phyloP scores from a whole-genome alignment of 2,329 filamentous ascomycete species.

The Epichloe sp. region DNA sequence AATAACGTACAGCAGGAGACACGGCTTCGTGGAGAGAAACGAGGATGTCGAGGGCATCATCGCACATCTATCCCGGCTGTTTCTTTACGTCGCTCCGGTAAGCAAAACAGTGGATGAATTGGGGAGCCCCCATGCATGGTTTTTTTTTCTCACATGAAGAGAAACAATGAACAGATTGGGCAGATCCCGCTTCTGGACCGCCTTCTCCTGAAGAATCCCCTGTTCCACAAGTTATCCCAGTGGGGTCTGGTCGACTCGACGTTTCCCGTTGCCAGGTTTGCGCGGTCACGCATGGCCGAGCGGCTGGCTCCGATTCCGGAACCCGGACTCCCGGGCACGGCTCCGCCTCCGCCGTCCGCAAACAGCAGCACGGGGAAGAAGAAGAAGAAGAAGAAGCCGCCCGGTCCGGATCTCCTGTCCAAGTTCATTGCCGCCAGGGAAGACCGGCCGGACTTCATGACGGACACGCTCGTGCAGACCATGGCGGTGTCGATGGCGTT shows the following conservation, averaged over 20 bases:
- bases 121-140: too few species aligned
- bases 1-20: constrained; percentile 26
- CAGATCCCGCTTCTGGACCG: constrained; percentile 10
- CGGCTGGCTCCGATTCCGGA: background rate
- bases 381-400: constrained; percentile 5
- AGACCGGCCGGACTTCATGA: constrained; percentile 59
- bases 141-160: too few species aligned
- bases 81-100: constrained; percentile 9
- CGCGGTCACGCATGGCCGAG: constrained; percentile 17
- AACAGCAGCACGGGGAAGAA: too few species aligned
- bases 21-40: constrained; percentile 33
- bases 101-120: background rate
- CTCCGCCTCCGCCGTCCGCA: too few species aligned
- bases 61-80: constrained; percentile 7
- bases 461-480: constrained; percentile 52
- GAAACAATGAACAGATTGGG: constrained; percentile 9
- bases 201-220: constrained; percentile 37
- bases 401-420: background rate
- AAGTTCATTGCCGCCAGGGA: constrained; percentile 31
- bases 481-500: constrained; percentile 58
- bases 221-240: constrained; percentile 7
- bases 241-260: constrained; percentile 12
- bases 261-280: constrained; percentile 15
- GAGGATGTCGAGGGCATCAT: constrained; percentile 31
- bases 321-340: too few species aligned